These are phyloP conservation scores for Rhodotorula sp. DNA, from an alignment of 1,284 basidiomycete species.

Conservation along the genomic window DNA sequence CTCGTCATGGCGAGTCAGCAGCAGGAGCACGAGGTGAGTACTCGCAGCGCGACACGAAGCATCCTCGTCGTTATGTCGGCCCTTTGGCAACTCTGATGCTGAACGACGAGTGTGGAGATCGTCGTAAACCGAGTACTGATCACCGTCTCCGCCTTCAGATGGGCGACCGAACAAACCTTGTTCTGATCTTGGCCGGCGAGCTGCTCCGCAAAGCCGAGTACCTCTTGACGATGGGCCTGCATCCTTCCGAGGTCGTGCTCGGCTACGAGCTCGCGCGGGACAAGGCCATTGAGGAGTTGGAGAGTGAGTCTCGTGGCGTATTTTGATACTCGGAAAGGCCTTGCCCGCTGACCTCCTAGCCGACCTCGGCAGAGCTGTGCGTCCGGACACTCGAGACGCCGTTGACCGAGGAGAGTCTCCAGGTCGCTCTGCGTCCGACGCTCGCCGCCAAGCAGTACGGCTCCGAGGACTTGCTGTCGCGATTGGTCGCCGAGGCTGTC, in stretches of 20 bases:
- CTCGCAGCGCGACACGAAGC: not conserved
- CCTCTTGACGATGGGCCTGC: constrained; percentile 91
- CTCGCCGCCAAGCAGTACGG: constrained; percentile 98
- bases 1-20: constrained; percentile 97
- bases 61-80: not conserved
- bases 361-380: constrained; percentile 43
- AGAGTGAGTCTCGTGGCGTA: constrained; percentile 70
- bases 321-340: constrained; percentile 26
- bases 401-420: constrained; percentile 71
- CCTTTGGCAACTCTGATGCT: fast-evolving
- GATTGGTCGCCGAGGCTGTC: constrained; percentile 88
- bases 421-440: constrained; percentile 78
- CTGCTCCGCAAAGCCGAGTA: constrained; percentile 90
- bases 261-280: constrained; percentile 92
- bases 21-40: constrained; percentile 83
- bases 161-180: constrained; percentile 95
- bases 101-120: not conserved
- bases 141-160: constrained; percentile 56
- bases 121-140: constrained; percentile 12
- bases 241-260: constrained; percentile 82
- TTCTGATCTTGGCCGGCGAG: constrained; percentile 93
- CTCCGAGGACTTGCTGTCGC: constrained; percentile 76
- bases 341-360: not conserved
- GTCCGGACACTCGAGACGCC: constrained; percentile 65
- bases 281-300: constrained; percentile 82